phyloP scores from a whole-genome alignment of 2,329 filamentous ascomycete species.

The Ophiostoma ulmi region DNA sequence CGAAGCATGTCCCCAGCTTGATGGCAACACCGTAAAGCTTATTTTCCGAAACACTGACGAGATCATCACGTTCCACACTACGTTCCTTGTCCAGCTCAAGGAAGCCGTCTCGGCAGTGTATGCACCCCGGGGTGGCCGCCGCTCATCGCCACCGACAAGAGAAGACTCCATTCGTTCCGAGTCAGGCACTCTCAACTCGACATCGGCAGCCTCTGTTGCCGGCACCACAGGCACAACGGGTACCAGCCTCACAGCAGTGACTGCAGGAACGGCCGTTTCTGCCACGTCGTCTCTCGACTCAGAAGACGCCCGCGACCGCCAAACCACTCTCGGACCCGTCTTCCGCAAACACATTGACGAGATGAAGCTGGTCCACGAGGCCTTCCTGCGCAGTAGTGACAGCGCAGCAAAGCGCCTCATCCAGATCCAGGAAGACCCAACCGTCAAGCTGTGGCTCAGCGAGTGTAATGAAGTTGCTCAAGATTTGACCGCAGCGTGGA shows the following conservation, averaged over 20 bases:
- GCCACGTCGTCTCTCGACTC: conserved; percentile 37
- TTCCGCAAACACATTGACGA: conserved; percentile 54
- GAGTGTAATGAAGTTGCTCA: conserved; percentile 91
- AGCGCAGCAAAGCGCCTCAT: conserved; percentile 57
- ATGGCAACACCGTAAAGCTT: conserved; percentile 75
- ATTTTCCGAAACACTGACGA: conserved; percentile 92
- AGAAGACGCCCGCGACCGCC: conserved; percentile 49
- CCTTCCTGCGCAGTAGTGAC: conserved; percentile 59
- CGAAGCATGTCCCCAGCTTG: conserved; percentile 72
- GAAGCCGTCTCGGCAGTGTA: conserved; percentile 76
- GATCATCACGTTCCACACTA: conserved; percentile 78
- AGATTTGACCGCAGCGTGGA: conserved; percentile 90
- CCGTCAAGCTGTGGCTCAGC: conserved; percentile 76
- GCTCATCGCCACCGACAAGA: conserved; percentile 31
- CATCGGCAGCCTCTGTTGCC: conserved; percentile 36
- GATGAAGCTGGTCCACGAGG: conserved; percentile 58
- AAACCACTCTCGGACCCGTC: conserved; percentile 48
- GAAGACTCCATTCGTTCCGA: conserved; percentile 32
- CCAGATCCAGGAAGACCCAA: conserved; percentile 57
- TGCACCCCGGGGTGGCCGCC: conserved; percentile 49
- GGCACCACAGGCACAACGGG: conserved; percentile 32
- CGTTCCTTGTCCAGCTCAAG: conserved; percentile 75
- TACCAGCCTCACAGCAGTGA: conserved; percentile 24
- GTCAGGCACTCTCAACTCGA: conserved; percentile 35
- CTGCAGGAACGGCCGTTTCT: conserved; percentile 30